Conservation (phyloP, 768 basidiomycete genomes). For the Sarcomyxa edulis region DNA sequence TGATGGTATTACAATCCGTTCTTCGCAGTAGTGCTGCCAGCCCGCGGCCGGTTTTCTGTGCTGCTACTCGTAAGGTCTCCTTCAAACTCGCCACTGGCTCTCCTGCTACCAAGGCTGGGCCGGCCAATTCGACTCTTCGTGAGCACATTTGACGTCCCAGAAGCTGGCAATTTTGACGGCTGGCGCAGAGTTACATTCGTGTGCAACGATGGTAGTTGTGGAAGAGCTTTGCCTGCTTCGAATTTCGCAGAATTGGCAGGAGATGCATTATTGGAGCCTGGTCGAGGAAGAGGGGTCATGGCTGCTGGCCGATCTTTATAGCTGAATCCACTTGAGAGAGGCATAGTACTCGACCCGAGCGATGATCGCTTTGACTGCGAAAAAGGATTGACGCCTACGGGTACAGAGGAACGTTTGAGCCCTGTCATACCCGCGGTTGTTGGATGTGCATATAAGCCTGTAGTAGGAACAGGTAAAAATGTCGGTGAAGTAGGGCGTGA, state of each 20-base stretch:
- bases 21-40: constrained; percentile 7
- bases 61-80: constrained; percentile 4
- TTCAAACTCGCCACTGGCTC: constrained; percentile 10
- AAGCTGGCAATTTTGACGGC: constrained; percentile 33
- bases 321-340: constrained; percentile 16
- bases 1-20: background rate
- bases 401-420: constrained; percentile 58
- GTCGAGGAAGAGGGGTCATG: constrained; percentile 25
- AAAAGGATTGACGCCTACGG: constrained; percentile 33
- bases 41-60: constrained; percentile 8
- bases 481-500: constrained; percentile 76
- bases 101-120: constrained; percentile 30
- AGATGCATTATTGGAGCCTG: constrained; percentile 22
- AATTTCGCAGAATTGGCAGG: constrained; percentile 19
- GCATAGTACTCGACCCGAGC: constrained; percentile 43
- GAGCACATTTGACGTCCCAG: constrained; percentile 24
- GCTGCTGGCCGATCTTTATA: constrained; percentile 28
- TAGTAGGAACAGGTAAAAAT: constrained; percentile 65
- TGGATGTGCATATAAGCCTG: constrained; percentile 39
- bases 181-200: constrained; percentile 45
- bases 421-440: constrained; percentile 33
- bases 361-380: constrained; percentile 56
- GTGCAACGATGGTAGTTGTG: constrained; percentile 35
- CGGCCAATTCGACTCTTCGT: constrained; percentile 48
- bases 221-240: constrained; percentile 30